phyloP scores from a whole-genome alignment of 805 yeast species.

The Wickerhamomyces silvicola region DNA sequence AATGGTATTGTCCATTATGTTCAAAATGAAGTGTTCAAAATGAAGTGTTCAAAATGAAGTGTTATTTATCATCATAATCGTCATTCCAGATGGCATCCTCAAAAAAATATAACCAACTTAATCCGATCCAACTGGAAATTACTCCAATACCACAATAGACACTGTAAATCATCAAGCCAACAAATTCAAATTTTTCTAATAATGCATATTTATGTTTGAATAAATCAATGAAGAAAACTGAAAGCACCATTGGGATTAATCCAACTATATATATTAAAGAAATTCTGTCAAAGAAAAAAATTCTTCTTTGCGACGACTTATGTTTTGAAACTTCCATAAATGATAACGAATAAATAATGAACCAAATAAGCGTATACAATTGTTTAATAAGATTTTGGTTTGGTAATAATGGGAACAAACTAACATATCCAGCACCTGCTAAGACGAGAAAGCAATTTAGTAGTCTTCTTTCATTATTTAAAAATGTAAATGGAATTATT shows the following conservation, averaged over 20 bases:
- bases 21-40: slow-evolving; percentile 8
- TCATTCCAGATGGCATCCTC: slow-evolving; percentile 64
- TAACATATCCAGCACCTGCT: slow-evolving; percentile 75
- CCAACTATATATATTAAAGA: slow-evolving; percentile 62
- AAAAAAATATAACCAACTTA: slow-evolving; percentile 82
- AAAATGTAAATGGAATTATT: slow-evolving; percentile 79
- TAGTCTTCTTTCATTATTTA: slow-evolving; percentile 64
- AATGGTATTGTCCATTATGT: slow-evolving; percentile 65
- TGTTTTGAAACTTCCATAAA: slow-evolving; percentile 59
- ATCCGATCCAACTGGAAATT: slow-evolving; percentile 78
- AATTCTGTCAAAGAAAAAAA: slow-evolving; percentile 67
- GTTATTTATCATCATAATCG: slow-evolving; percentile 2
- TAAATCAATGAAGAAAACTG: slow-evolving; percentile 41
- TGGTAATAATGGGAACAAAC: slow-evolving; percentile 80
- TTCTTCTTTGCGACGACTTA: slow-evolving; percentile 33
- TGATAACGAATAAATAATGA: slow-evolving; percentile 65
- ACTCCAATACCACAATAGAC: slow-evolving; percentile 86
- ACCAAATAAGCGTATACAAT: slow-evolving; percentile 78
- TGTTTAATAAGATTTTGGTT: slow-evolving; percentile 76
- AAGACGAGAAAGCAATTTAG: slow-evolving; percentile 66
- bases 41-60: neutral
- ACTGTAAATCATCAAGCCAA: slow-evolving; percentile 75
- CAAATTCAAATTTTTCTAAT: slow-evolving; percentile 59
- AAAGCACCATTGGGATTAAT: slow-evolving; percentile 55
- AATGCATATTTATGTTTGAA: slow-evolving; percentile 48